Evolutionary conservation across 805 yeast species (phyloP).

Genomic region (Helenozyma baotianmanensis): DNA sequence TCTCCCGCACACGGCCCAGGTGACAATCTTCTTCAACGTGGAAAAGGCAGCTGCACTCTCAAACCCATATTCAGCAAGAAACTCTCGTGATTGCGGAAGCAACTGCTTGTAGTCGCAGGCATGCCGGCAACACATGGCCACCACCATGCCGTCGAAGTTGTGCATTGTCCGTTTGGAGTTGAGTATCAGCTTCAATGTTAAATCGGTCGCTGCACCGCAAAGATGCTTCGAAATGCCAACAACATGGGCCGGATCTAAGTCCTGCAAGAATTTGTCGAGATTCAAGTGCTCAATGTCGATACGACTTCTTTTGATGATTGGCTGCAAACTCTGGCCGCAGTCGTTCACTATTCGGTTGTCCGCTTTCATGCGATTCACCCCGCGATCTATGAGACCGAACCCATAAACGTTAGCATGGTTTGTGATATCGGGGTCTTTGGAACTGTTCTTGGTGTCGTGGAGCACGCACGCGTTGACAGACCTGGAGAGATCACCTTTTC

Average conservation of each 20-base stretch:
- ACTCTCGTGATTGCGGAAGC: slow-evolving; percentile 42
- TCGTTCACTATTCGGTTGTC: slow-evolving; percentile 67
- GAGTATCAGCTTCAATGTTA: slow-evolving; percentile 63
- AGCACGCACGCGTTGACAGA: slow-evolving; percentile 44
- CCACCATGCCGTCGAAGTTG: slow-evolving; percentile 53
- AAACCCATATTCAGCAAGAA: slow-evolving; percentile 32
- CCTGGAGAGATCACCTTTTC: slow-evolving; percentile 78
- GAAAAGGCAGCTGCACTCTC: slow-evolving; percentile 35
- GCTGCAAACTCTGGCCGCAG: slow-evolving; percentile 23
- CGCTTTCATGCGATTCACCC: slow-evolving; percentile 71
- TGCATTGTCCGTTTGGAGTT: slow-evolving; percentile 22
- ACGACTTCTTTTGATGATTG: slow-evolving; percentile 48
- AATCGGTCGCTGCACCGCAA: slow-evolving; percentile 92
- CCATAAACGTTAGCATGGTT: slow-evolving; percentile 28
- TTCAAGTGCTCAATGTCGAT: slow-evolving; percentile 77
- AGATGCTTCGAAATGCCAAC: slow-evolving; percentile 82
- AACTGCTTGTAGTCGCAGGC: slow-evolving; percentile 62
- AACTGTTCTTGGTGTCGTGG: slow-evolving; percentile 13
- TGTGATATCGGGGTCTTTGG: not conserved
- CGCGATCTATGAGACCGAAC: slow-evolving; percentile 69
- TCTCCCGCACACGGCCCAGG: slow-evolving; percentile 87
- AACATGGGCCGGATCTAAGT: slow-evolving; percentile 17
- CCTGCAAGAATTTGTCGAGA: slow-evolving; percentile 42
- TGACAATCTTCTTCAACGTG: slow-evolving; percentile 57
- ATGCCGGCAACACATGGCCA: slow-evolving; percentile 94